Evolutionary conservation across 78 protist species (phyloP).

Genomic region (Speleostelium caveatum): DNA sequence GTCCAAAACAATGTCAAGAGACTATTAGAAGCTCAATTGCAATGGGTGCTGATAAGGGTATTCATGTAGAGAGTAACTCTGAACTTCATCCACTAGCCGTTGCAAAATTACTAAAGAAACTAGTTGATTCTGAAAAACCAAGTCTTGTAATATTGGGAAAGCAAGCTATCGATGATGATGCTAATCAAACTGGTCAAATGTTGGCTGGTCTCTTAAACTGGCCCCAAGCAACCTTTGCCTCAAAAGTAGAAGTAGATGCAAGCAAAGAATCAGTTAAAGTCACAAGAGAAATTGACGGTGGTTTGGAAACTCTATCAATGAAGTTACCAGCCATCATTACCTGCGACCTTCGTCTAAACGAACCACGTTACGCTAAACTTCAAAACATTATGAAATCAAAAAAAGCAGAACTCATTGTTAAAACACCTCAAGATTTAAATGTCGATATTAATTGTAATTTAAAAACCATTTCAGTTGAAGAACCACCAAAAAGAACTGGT

Average conservation of each 20-base stretch:
- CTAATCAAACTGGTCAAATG: slow-evolving; percentile 96
- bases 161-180: slow-evolving; percentile 98
- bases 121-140: slow-evolving; percentile 84
- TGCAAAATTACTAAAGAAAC: slow-evolving; percentile 91
- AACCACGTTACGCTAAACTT: slow-evolving; percentile 97
- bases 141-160: slow-evolving; percentile 86
- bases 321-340: slow-evolving; percentile 96
- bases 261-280: slow-evolving; percentile 57
- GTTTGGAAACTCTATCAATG: slow-evolving; percentile 91
- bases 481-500: slow-evolving; percentile 75
- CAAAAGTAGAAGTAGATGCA: slow-evolving; percentile 81
- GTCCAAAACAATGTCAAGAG: slow-evolving; percentile 82
- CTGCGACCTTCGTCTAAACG: slow-evolving; percentile 96
- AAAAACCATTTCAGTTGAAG: slow-evolving; percentile 72
- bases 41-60: slow-evolving; percentile 97
- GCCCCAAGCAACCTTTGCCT: slow-evolving; percentile 96
- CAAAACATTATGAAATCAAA: slow-evolving; percentile 94
- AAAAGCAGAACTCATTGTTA: slow-evolving; percentile 91
- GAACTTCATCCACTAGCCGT: slow-evolving; percentile 92
- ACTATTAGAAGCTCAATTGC: slow-evolving; percentile 85
- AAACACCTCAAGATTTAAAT: slow-evolving; percentile 84
- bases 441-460: slow-evolving; percentile 85
- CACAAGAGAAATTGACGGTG: slow-evolving; percentile 97
- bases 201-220: slow-evolving; percentile 93
- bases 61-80: slow-evolving; percentile 88